Conservation (phyloP, 768 basidiomycete genomes). For the Hygrophorus pudorinus region DNA sequence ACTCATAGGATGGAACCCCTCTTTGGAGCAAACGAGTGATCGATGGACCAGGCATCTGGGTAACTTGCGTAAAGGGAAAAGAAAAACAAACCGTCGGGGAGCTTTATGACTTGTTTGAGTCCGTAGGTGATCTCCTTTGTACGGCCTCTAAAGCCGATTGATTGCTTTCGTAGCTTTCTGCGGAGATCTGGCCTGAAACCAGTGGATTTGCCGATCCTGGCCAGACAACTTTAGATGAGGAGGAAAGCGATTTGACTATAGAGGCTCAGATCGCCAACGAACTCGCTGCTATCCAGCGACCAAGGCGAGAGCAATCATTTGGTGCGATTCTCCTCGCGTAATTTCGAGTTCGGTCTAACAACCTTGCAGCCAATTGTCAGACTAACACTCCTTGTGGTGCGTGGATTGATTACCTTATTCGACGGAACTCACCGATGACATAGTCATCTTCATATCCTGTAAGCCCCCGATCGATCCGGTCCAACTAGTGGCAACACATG, state of each 20-base stretch:
- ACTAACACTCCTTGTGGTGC: constrained; percentile 75
- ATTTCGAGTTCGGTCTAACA: neutral
- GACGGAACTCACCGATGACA: neutral
- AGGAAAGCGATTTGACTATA: constrained; percentile 31
- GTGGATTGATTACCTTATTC: constrained; percentile 7
- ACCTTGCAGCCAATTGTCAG: constrained; percentile 52
- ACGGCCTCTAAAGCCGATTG: neutral
- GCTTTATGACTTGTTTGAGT: constrained; percentile 69
- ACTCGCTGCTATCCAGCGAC: constrained; percentile 58
- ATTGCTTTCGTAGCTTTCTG: constrained; percentile 3
- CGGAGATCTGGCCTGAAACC: constrained; percentile 39
- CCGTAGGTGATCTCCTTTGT: constrained; percentile 31
- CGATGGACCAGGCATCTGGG: constrained; percentile 82
- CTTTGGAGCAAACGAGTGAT: constrained; percentile 53
- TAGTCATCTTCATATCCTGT: constrained; percentile 39
- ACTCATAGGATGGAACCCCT: constrained; percentile 5
- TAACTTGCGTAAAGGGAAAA: constrained; percentile 77
- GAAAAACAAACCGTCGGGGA: constrained; percentile 73
- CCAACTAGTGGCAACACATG: constrained; percentile 50
- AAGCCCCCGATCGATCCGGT: constrained; percentile 73
- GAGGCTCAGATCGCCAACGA: constrained; percentile 69
- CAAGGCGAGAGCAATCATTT: constrained; percentile 53
- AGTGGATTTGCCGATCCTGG: constrained; percentile 9
- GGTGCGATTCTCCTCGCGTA: constrained; percentile 26
- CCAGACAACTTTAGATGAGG: constrained; percentile 55